A percentile compares a stretch with the other conserved stretches of the same genome.
Conservation (phyloP, 345 rosid species). For the Brassica rapa region DNA sequence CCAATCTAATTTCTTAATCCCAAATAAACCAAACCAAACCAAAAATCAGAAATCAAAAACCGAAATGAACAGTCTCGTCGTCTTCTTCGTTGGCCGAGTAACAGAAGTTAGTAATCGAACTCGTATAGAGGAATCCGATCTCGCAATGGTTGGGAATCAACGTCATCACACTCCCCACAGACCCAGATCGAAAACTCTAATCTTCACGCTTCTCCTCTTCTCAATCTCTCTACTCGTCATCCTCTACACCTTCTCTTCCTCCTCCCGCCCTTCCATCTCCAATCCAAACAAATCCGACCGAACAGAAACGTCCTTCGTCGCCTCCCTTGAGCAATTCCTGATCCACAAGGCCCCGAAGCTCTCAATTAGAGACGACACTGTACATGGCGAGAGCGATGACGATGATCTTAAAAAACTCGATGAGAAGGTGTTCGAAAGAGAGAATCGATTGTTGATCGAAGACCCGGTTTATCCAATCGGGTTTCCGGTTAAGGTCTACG, state of each 20-base stretch:
- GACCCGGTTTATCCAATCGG: constrained; percentile 54
- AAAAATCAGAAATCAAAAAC: neutral
- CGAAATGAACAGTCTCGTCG: neutral
- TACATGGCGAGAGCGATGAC: constrained; percentile 32
- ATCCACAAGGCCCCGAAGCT: constrained; percentile 30
- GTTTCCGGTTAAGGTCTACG: constrained; percentile 73
- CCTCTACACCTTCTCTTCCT: constrained; percentile 36
- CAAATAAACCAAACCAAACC: neutral
- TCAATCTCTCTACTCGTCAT: constrained; percentile 36
- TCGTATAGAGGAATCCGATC: constrained; percentile 2
- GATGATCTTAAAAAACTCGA: constrained; percentile 42
- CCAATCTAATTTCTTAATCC: neutral
- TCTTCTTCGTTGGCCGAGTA: neutral
- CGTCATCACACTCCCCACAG: constrained; percentile 31
- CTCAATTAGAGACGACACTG: constrained; percentile 49
- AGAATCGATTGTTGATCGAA: constrained; percentile 47
- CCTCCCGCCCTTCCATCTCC: constrained; percentile 8
- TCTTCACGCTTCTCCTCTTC: constrained; percentile 38
- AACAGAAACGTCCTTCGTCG: constrained; percentile 67
- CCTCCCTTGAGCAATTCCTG: constrained; percentile 70
- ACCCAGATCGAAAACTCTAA: constrained; percentile 45
- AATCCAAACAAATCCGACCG: neutral
- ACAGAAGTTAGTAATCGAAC: too few relatives aligned
- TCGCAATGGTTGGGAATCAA: constrained; percentile 47
- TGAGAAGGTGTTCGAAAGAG: constrained; percentile 44